Base-by-base conservation (phyloP, 2,329 filamentous ascomycete genomes). In the Colletotrichum spaethianum region DNA sequence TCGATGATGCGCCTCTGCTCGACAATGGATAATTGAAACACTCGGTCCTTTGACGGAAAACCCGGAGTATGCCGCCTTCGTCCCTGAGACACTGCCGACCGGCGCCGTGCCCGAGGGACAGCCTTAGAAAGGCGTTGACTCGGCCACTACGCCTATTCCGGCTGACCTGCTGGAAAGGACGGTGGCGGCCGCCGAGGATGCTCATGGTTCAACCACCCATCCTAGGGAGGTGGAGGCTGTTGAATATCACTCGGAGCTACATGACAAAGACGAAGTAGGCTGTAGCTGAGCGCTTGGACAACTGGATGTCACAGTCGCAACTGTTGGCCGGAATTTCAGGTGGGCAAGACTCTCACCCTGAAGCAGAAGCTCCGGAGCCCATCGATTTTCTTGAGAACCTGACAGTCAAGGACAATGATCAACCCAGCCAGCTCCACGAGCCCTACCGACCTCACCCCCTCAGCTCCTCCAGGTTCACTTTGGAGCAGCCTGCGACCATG, bases 1-100 rank as follows among this genome's bases (percentile, higher is more conserved):
- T 1, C 4, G 4, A 68, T 4, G n/a, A 20, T 18, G 16, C 33
- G 1, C 33, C 33, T 6, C n/a, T 57, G 23, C 20, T 57, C 1
- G 0, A 56, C 8, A 5, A 11, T 69, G 66, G 66, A 6, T 50
- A 3, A 23, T 63, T 26, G 0, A 6, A 0, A 69, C 23, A 2
- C 64, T 69, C 1, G 66, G 66, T 46, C 23, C 36, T n/a, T 7
- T 62, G 31, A 20, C 20, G 18, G 20, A 33, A 6, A 61, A 61
- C 28, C 6, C 18, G 42, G 18, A 46, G 3, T 61, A 61, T 36
- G 33, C 57, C 9, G 20, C 23, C 2, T 48, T 48, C 36, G 14
- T 26, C n/a, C 6, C 18, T 5, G 40, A 46, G 20, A 9, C 16
- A 28, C 12, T 5, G 1, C 4, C 4, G 7, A 6, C 8, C 18